Conservation (phyloP, 257 asterid species). For the Solanum arcanum region DNA sequence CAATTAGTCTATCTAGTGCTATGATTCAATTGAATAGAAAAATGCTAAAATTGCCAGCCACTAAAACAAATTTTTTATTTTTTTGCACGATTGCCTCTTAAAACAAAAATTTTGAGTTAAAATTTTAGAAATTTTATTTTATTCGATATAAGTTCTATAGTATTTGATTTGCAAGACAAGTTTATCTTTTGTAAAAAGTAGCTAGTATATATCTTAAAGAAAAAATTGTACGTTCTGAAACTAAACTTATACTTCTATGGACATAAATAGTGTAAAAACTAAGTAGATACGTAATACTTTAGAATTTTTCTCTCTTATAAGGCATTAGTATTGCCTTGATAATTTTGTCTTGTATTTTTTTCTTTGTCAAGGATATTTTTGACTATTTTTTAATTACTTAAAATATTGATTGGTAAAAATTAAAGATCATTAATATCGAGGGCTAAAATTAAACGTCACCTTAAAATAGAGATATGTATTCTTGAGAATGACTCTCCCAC, state of each 20-base stretch:
- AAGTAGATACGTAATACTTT: not conserved
- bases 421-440: not conserved
- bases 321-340: not conserved
- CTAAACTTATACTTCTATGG: no score
- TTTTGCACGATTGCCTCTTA: not conserved
- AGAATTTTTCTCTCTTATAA: not conserved
- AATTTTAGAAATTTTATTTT: no score
- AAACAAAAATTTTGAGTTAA: no score
- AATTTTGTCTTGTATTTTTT: not conserved
- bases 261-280: no score
- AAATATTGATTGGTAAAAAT: not conserved
- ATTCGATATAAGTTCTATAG: no score
- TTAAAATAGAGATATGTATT: not conserved
- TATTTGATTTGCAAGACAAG: not conserved
- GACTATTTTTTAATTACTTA: not conserved
- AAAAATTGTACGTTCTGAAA: no score
- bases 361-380: no score
- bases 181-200: no score
- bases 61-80: not conserved
- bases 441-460: not conserved
- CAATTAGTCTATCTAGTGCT: not conserved
- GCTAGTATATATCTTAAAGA: no score
- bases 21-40: not conserved
- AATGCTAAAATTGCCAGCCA: not conserved
- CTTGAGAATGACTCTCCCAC: not conserved